Percentiles rank a stretch among this genome's conserved stretches.
These are phyloP conservation scores for Rhynchosporium agropyri DNA, from an alignment of 2,329 filamentous ascomycete genomes.

Conservation along the genomic window DNA sequence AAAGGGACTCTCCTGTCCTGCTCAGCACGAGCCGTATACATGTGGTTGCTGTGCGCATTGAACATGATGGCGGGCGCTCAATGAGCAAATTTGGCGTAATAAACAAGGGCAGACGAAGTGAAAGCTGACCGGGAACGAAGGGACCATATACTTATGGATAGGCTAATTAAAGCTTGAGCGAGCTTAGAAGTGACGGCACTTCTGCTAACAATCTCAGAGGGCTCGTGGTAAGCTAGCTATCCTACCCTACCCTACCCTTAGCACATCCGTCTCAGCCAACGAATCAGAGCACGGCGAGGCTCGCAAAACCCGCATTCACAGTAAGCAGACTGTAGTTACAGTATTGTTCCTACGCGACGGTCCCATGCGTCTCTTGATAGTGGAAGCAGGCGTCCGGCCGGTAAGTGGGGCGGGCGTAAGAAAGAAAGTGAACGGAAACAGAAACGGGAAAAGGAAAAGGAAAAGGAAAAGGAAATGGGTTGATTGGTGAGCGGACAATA, in stretches of 20 bases:
- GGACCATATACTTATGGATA: slow-evolving; percentile 8
- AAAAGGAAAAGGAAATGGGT: too few species aligned
- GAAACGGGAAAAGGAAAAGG: too few species aligned
- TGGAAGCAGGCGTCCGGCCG: background rate
- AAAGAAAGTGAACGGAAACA: too few species aligned
- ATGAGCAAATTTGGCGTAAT: background rate
- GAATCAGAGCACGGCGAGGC: background rate
- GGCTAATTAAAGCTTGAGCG: background rate
- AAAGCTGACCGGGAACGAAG: background rate
- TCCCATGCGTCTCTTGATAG: background rate
- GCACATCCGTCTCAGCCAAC: background rate
- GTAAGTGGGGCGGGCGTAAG: background rate
- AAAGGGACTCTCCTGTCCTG: slow-evolving; percentile 33
- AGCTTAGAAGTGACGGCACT: slow-evolving; percentile 1
- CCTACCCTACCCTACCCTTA: too few species aligned
- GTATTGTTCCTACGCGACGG: too few species aligned
- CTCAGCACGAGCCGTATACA: slow-evolving; percentile 33
- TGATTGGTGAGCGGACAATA: too few species aligned
- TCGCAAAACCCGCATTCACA: background rate
- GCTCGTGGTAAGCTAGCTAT: background rate
- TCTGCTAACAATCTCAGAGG: background rate
- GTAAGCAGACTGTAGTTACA: slow-evolving; percentile 3
- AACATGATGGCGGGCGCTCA: slow-evolving; percentile 33
- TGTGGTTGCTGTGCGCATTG: slow-evolving; percentile 32
- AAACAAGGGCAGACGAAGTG: background rate